These are phyloP conservation scores for Lactifluus piperatus DNA, from an alignment of 768 basidiomycete genomes.

Conservation along the genomic window DNA sequence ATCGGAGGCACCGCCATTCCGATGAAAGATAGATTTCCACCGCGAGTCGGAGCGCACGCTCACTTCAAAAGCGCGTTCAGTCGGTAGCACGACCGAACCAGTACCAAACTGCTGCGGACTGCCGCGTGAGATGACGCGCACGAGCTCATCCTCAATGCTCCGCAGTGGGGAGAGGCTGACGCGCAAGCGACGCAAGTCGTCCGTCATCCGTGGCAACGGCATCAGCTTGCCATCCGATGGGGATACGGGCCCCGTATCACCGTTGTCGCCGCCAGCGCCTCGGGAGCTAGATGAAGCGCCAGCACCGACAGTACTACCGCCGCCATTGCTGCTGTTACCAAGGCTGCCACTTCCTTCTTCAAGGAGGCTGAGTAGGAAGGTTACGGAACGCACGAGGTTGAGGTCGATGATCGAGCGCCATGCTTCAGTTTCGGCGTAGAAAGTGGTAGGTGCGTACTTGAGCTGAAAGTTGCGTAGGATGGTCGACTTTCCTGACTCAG, in stretches of 20 bases:
- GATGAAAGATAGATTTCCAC: slow-evolving; percentile 41
- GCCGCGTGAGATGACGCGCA: slow-evolving; percentile 33
- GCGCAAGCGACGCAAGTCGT: slow-evolving; percentile 37
- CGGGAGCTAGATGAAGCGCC: slow-evolving; percentile 17
- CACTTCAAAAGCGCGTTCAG: slow-evolving; percentile 40
- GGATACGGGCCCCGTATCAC: slow-evolving; percentile 1
- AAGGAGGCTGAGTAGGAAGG: slow-evolving; percentile 36
- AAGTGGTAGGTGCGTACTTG: slow-evolving; percentile 49
- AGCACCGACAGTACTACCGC: background rate
- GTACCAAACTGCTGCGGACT: slow-evolving; percentile 17
- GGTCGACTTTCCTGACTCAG: slow-evolving; percentile 62
- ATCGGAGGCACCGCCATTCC: background rate
- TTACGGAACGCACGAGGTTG: slow-evolving; percentile 52
- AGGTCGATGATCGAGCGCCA: slow-evolving; percentile 64
- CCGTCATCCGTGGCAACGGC: slow-evolving; percentile 16
- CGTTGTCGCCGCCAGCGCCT: slow-evolving; percentile 16
- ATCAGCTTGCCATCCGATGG: slow-evolving; percentile 6
- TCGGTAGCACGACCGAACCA: slow-evolving; percentile 18
- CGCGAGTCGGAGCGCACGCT: slow-evolving; percentile 37
- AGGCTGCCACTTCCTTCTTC: background rate
- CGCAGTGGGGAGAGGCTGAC: slow-evolving; percentile 46
- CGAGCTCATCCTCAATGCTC: slow-evolving; percentile 45
- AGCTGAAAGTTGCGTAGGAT: slow-evolving; percentile 60
- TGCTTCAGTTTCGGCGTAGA: slow-evolving; percentile 44
- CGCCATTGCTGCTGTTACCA: slow-evolving; percentile 10